phyloP scores from a whole-genome alignment of 164 flowering plant genomes.

The Litsea cubeba region DNA sequence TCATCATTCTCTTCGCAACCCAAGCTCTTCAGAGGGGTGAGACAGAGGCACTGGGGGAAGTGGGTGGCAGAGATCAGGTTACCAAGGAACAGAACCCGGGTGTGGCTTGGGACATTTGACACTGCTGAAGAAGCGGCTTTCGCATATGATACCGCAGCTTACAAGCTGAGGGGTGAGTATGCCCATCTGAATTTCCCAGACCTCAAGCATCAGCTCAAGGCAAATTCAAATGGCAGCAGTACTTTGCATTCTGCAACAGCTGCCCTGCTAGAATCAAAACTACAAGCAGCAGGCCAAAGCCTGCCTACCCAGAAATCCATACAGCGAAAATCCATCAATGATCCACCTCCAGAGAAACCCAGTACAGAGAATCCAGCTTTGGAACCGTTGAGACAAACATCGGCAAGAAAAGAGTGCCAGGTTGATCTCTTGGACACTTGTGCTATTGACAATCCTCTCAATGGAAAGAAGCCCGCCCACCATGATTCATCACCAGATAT shows the following conservation, averaged over 20 bases:
- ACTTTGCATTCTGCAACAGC: conserved; percentile 29
- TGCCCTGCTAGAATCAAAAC: conserved; percentile 72
- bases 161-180: conserved; percentile 70
- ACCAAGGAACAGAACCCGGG: conserved; percentile 79
- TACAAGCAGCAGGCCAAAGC: conserved; percentile 41
- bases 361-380: background rate
- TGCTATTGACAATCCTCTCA: background rate
- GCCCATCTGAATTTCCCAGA: conserved; percentile 87
- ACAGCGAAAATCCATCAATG: conserved; percentile 1
- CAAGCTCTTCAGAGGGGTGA: conserved; percentile 77
- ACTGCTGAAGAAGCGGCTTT: conserved; percentile 81
- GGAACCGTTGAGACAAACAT: conserved; percentile 7
- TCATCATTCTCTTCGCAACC: conserved; percentile 16
- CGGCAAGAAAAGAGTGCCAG: conserved; percentile 22
- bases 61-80: conserved; percentile 96
- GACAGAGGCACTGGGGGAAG: conserved; percentile 97
- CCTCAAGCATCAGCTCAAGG: conserved; percentile 60
- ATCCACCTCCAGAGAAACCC: conserved; percentile 3
- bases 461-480: conserved; percentile 25
- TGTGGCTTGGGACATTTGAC: conserved; percentile 88
- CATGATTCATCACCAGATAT: conserved; percentile 25
- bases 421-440: conserved; percentile 17
- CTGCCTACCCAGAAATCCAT: conserved; percentile 11
- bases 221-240: conserved; percentile 22
- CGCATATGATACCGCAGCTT: conserved; percentile 90